A percentile compares a stretch with the other conserved stretches of the same genome.
These are phyloP conservation scores for Neoarthrinium moseri DNA, from an alignment of 2,329 filamentous ascomycete species.

Conservation along the genomic window DNA sequence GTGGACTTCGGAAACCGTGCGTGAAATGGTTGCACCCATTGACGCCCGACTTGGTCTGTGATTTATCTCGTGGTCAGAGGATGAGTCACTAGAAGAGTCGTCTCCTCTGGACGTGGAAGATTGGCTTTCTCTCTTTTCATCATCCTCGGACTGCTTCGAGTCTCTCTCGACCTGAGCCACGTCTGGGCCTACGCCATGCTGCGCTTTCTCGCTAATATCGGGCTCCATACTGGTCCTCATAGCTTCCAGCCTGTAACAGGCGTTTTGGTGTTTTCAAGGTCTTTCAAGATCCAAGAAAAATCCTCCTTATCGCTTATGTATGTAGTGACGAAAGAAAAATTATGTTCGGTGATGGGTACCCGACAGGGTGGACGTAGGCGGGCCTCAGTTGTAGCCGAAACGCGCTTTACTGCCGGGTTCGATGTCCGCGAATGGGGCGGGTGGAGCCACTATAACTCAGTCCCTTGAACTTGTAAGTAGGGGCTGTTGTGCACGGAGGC, in stretches of 20 bases:
- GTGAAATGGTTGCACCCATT: constrained; percentile 20
- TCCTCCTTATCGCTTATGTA: too few species aligned
- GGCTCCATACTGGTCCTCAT: too few species aligned
- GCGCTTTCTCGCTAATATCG: constrained; percentile 2
- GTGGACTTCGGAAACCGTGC: constrained; percentile 35
- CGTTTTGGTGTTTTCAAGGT: too few species aligned
- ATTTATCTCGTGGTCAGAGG: background rate
- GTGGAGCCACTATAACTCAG: background rate
- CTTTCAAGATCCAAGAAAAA: too few species aligned
- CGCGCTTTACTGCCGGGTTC: background rate
- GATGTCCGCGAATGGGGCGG: background rate
- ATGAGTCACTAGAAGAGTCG: constrained; percentile 5
- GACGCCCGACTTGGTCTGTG: background rate
- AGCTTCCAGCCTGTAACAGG: too few species aligned
- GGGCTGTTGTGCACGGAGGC: too few species aligned
- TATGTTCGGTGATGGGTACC: too few species aligned
- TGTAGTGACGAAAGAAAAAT: too few species aligned
- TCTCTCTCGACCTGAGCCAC: background rate
- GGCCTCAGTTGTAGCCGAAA: background rate
- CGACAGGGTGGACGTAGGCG: too few species aligned
- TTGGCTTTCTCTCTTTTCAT: constrained; percentile 1
- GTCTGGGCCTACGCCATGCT: background rate
- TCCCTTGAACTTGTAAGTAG: too few species aligned
- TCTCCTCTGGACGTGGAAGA: background rate
- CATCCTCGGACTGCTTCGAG: background rate